These are phyloP conservation scores for Skeletonema menzelii DNA, from an alignment of 108 stramenopile genomes.

Conservation along the genomic window DNA sequence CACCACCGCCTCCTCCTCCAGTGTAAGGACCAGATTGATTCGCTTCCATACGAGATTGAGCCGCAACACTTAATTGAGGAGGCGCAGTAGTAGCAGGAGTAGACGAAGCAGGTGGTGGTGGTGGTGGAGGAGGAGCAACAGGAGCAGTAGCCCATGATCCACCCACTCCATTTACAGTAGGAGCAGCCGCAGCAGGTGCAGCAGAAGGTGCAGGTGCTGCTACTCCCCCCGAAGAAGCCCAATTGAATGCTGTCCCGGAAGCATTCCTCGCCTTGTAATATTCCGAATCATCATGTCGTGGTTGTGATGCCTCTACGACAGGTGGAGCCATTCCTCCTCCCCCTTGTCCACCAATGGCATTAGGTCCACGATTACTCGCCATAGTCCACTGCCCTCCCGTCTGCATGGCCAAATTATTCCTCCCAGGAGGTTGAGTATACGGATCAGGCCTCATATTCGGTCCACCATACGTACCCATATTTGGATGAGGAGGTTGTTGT, in stretches of 20 bases:
- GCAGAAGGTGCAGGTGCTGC: conserved; percentile 19
- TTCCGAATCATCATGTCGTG: conserved; percentile 50
- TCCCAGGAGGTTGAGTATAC: conserved; percentile 66
- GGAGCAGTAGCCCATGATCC: conserved; percentile 45
- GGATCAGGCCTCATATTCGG: conserved; percentile 54
- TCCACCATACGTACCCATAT: conserved; percentile 39
- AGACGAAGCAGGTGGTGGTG: not conserved
- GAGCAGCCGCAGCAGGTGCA: conserved; percentile 3
- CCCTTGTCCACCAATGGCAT: conserved; percentile 45
- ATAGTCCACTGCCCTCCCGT: conserved; percentile 91
- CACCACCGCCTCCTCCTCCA: not conserved
- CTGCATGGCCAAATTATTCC: conserved; percentile 63
- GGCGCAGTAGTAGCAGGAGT: not conserved
- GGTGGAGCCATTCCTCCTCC: not conserved
- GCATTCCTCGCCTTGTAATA: conserved; percentile 72
- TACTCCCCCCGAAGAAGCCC: conserved; percentile 49
- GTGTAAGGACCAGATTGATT: not conserved
- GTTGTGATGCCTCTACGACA: conserved; percentile 23
- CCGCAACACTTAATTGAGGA: conserved; percentile 27
- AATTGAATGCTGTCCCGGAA: conserved; percentile 53
- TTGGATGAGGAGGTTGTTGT: not conserved
- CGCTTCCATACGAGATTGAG: conserved; percentile 24
- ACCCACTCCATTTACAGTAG: conserved; percentile 31
- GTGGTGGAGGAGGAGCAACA: conserved; percentile 9
- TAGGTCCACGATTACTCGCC: conserved; percentile 85